These are phyloP conservation scores for Meyerozyma smithsonii DNA, from an alignment of 1,139 yeast species.

Conservation along the genomic window DNA sequence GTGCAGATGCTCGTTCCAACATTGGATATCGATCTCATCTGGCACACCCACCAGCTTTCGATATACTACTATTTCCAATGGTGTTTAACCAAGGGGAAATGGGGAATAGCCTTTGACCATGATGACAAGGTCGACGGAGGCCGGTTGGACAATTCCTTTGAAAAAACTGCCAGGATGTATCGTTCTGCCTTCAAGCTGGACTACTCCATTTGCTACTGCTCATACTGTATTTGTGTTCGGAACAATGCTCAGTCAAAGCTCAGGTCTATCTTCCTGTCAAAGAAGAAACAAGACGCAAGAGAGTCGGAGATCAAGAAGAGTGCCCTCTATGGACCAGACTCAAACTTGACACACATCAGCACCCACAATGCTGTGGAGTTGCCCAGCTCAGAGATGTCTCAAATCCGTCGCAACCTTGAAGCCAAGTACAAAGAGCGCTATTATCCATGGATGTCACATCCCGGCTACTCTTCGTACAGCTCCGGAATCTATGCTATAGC, in stretches of 20 bases:
- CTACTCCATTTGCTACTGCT: constrained; percentile 25
- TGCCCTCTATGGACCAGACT: not conserved
- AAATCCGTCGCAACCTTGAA: not conserved
- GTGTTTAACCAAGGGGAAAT: constrained; percentile 9
- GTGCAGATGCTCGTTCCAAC: constrained; percentile 27
- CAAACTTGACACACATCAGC: not conserved
- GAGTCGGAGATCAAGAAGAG: not conserved
- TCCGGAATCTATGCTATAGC: not conserved
- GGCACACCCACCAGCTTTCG: constrained; percentile 38
- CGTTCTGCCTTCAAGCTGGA: constrained; percentile 15
- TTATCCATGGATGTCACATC: not conserved
- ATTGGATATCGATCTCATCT: constrained; percentile 33
- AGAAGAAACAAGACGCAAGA: not conserved
- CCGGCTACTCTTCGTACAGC: not conserved
- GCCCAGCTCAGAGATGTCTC: not conserved
- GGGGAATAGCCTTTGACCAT: constrained; percentile 19
- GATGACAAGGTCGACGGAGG: constrained; percentile 24
- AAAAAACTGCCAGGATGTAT: constrained; percentile 18
- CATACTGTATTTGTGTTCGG: constrained; percentile 17
- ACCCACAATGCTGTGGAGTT: not conserved
- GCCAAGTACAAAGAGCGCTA: not conserved
- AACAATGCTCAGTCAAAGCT: not conserved
- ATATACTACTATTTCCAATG: constrained; percentile 20
- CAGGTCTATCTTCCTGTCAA: not conserved
- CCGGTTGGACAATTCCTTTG: constrained; percentile 17